phyloP scores from a whole-genome alignment of 805 yeast genomes.

The Kregervanrija fluxuum region DNA sequence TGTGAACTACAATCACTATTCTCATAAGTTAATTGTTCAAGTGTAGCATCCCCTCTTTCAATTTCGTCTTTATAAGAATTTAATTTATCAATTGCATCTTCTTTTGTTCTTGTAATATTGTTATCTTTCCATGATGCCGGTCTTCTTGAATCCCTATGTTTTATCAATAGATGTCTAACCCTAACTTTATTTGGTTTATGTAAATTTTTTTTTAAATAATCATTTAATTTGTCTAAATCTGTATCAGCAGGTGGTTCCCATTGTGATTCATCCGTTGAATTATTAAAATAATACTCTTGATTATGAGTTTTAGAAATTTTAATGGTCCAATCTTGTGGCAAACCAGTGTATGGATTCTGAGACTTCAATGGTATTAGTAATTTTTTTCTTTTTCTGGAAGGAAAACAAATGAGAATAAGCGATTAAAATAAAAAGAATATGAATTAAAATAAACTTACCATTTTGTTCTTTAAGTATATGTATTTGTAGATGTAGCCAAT shows the following conservation, averaged over 20 bases:
- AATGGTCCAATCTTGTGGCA: constrained; percentile 82
- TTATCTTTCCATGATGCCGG: constrained; percentile 85
- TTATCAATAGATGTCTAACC: constrained; percentile 75
- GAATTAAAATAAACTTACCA: neutral
- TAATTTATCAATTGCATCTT: constrained; percentile 68
- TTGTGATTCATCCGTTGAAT: constrained; percentile 59
- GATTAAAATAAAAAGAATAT: neutral
- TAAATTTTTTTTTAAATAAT: constrained; percentile 41
- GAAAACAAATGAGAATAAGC: neutral
- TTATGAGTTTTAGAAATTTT: constrained; percentile 71
- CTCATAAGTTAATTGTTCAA: constrained; percentile 67
- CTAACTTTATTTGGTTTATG: constrained; percentile 63
- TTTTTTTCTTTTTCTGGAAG: neutral
- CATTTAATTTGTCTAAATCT: constrained; percentile 49
- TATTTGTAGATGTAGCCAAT: too few relatives aligned
- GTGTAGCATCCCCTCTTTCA: constrained; percentile 54
- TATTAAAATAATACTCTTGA: constrained; percentile 76
- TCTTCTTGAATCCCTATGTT: constrained; percentile 76
- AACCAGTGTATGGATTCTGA: constrained; percentile 46
- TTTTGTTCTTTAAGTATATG: neutral
- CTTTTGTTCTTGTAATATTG: constrained; percentile 71
- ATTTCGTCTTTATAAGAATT: constrained; percentile 51
- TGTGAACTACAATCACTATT: constrained; percentile 89
- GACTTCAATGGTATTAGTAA: neutral
- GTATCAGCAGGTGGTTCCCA: constrained; percentile 94